Base-by-base conservation (phyloP, 306 rosid species). In the Gastrolobium bilobum region DNA sequence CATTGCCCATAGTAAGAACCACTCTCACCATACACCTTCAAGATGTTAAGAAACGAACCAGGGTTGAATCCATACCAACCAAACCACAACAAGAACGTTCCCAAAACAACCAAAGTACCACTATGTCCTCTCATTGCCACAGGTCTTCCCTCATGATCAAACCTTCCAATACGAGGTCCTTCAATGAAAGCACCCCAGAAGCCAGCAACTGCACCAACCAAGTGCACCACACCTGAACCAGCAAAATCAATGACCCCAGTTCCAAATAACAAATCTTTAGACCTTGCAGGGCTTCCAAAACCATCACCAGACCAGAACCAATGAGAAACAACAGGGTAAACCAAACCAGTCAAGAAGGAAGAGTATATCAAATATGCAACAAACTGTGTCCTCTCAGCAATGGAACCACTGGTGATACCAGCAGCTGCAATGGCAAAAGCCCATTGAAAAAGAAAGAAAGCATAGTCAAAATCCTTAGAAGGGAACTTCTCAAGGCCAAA, bases 51-150 rank as follows among this genome's bases (percentile, higher is more conserved):
- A 37, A 88, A 88, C 0, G 91, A 88, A 4, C 91, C 91, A 9
- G 89, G 86, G 68, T 88, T 88, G 74, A 88, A 88, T 2, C 91
- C 91, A 14, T 88, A 85, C 91, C 91, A 88, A 7, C 91, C 91
- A 57, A 88, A 88, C 91, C 91, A 88, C 9, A 86, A 75, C 33
- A 88, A 54, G 71, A 88, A 88, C 3, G 91, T 88, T 4, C 91
- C 91, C 10, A 88, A 48, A 31, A 88, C 91, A 20, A 88, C 91
- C 71, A 88, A 61, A 0, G 91, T 83, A 10, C 86, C 86, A 20
- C 83, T 88, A 43, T 88, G 91, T 13, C 89, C 89, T 29, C 76
- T 71, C 76, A 88, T 35, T 4, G 79, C 15, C 43, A 81, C 83
- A 1, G 86, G 43, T 37, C 50, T 71, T n/a, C 91, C 89, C 34